phyloP scores from a whole-genome alignment of 1,139 yeast genomes.

The Pichia sp. region DNA sequence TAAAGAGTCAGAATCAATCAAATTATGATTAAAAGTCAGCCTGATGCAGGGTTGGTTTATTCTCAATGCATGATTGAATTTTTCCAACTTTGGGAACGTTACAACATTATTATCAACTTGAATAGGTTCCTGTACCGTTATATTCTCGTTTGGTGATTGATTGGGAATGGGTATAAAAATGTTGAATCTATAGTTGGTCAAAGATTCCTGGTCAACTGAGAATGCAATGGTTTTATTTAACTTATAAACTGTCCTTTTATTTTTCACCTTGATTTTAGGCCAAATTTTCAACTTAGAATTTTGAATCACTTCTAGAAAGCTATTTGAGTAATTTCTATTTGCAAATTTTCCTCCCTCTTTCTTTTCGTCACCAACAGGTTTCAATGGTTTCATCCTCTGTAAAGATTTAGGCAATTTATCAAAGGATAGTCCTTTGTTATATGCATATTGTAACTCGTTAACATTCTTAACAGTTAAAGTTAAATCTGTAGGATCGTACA shows the following conservation, averaged over 20 bases:
- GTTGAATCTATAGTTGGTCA: conserved; percentile 19
- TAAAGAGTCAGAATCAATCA: conserved; percentile 15
- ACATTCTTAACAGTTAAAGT: conserved; percentile 1
- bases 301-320: conserved; percentile 7
- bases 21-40: conserved; percentile 16
- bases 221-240: conserved; percentile 23
- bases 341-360: background rate
- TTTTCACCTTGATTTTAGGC: background rate
- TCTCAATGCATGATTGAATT: conserved; percentile 7
- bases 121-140: conserved; percentile 15
- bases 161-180: conserved; percentile 27
- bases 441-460: conserved; percentile 13
- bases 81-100: conserved; percentile 9
- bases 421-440: background rate
- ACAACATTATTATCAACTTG: conserved; percentile 7
- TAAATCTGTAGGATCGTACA: conserved; percentile 4
- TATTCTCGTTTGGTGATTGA: conserved; percentile 17
- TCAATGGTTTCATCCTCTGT: conserved; percentile 9
- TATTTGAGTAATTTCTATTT: conserved; percentile 6
- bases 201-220: conserved; percentile 20
- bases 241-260: conserved; percentile 13
- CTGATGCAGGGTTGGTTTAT: conserved; percentile 18
- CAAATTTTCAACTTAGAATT: conserved; percentile 4
- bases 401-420: conserved; percentile 9
- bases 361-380: background rate